Base-by-base conservation (phyloP, 2,329 filamentous ascomycete species). In the Fusarium lyarnte region DNA sequence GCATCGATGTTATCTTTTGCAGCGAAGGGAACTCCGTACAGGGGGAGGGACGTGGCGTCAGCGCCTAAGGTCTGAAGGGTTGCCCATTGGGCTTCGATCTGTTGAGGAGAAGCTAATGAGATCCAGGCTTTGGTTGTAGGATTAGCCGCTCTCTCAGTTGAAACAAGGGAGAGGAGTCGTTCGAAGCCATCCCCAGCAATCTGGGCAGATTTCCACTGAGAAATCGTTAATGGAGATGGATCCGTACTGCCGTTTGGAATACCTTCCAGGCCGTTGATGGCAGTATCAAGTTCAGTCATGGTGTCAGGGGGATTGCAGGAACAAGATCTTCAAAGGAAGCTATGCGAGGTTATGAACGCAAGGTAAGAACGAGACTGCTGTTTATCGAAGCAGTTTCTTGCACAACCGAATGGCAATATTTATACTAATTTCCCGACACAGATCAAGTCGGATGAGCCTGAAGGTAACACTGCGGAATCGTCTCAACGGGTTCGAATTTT, bases 1-100 rank as follows among this genome's bases (percentile, higher is more conserved):
- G 86, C 82, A 64, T 90, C 86, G 57, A 90, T 88, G 45, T 85
- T 87, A 69, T 90, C 88, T 70, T 90, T 90, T 59, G 86, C 82
- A 3, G 84, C 87, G 70, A 90, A 90, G 0, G 88, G 88, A 5
- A 90, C 81, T 19, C 88, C 88, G 64, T 85, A 89, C 3, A 90
- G 82, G 12, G 87, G 85, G 80, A 89, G 64, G 1, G 65, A 54
- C 16, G 54, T 19, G 9, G 53, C 6, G 8, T 68, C 58, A 21
- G 64, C 10, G 4, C 29, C 38, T 11, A 69, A 66, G 8, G 62
- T 6, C 31, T 75, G 60, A n/a, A 77, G 68, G 1, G 21, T 36
- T 21, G 47, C 36, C 75, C 76, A 72, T 39, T 77, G 70, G 3
- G 57, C 31, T 49, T 66, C 43, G 33, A 81, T 69, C n/a, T 81